phyloP scores from a whole-genome alignment of 345 rosid genomes.

The Rubroshorea leprosula region DNA sequence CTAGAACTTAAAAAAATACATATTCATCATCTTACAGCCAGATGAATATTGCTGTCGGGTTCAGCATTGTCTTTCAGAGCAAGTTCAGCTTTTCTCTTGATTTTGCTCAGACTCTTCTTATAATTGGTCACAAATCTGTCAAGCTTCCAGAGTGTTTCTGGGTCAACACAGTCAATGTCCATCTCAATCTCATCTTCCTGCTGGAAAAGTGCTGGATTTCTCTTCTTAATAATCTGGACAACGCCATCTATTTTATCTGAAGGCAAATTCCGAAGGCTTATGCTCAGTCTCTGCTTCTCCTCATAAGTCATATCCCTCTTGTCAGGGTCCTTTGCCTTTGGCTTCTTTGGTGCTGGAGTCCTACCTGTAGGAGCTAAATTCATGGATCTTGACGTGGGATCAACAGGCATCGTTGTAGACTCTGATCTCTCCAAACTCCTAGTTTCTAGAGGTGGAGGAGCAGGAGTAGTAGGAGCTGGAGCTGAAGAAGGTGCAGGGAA shows the following conservation, averaged over 20 bases:
- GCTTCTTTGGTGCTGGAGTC: constrained; percentile 35
- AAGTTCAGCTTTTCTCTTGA: constrained; percentile 34
- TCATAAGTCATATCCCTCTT: constrained; percentile 67
- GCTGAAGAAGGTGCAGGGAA: constrained; percentile 17
- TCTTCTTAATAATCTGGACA: constrained; percentile 80
- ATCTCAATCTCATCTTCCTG: constrained; percentile 90
- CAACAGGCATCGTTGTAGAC: constrained; percentile 32
- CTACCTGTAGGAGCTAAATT: constrained; percentile 21
- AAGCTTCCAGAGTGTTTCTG: constrained; percentile 88
- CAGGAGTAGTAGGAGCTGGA: constrained; percentile 6
- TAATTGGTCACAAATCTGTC: constrained; percentile 47
- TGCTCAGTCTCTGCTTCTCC: constrained; percentile 78
- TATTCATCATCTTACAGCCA: constrained; percentile 37
- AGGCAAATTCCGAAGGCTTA: constrained; percentile 65
- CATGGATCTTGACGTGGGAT: constrained; percentile 22
- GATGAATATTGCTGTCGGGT: constrained; percentile 31
- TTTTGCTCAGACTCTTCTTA: constrained; percentile 39
- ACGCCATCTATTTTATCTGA: constrained; percentile 64
- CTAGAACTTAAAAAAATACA: not conserved
- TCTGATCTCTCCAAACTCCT: constrained; percentile 39
- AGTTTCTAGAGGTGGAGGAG: constrained; percentile 19
- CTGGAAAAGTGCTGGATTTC: constrained; percentile 58
- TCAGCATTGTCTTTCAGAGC: constrained; percentile 30
- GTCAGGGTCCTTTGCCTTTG: constrained; percentile 31
- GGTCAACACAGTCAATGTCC: constrained; percentile 79